These are phyloP conservation scores for Pseudonitzschia pungens DNA, from an alignment of 108 stramenopile genomes.

Conservation along the genomic window DNA sequence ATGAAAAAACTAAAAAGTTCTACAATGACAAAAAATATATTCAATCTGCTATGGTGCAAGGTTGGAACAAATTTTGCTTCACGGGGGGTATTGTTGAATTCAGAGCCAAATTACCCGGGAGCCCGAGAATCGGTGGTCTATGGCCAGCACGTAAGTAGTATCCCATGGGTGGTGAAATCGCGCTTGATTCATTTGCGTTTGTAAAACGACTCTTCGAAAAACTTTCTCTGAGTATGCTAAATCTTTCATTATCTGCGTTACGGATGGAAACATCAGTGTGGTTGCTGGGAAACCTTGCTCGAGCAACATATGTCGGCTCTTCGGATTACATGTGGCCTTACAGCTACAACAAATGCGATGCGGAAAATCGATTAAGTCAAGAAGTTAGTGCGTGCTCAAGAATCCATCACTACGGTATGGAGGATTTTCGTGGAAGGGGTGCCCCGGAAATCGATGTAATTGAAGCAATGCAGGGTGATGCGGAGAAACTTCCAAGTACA, in stretches of 20 bases:
- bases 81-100: constrained; percentile 90
- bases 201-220: too few relatives aligned
- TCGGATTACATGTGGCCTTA: constrained; percentile 91
- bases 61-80: constrained; percentile 94
- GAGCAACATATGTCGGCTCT: constrained; percentile 89
- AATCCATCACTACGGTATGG: constrained; percentile 81
- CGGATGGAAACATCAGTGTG: constrained; percentile 47
- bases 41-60: constrained; percentile 84
- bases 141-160: constrained; percentile 84
- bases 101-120: constrained; percentile 79
- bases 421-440: constrained; percentile 63
- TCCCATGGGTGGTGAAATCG: neutral
- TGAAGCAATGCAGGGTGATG: constrained; percentile 86
- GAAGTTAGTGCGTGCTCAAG: constrained; percentile 78
- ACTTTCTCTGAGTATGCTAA: neutral
- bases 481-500: constrained; percentile 63
- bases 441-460: constrained; percentile 91
- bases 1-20: constrained; percentile 77
- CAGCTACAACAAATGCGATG: constrained; percentile 81
- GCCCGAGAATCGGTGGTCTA: constrained; percentile 67
- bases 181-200: neutral
- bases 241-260: neutral
- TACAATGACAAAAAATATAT: constrained; percentile 74
- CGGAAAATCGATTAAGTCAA: constrained; percentile 61
- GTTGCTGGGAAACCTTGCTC: constrained; percentile 88